Base-by-base conservation (phyloP, 2,329 filamentous ascomycete genomes). In the Gaeumannomyces tritici region DNA sequence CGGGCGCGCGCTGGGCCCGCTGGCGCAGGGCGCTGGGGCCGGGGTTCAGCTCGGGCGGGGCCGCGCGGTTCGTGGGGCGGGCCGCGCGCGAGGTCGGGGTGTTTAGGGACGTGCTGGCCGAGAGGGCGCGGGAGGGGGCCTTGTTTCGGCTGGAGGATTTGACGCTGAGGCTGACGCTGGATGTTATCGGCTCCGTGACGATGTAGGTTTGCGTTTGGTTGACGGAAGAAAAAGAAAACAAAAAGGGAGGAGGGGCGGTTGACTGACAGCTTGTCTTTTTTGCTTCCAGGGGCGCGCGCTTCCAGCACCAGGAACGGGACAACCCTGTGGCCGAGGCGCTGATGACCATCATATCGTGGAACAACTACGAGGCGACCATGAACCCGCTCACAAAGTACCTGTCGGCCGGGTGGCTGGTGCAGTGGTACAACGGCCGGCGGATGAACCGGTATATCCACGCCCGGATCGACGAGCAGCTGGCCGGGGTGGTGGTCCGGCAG, bases 1-100 rank as follows among this genome's bases (percentile, higher is more conserved):
- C 76, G 56, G 76, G 76, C 2, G 67, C 69, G 15, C 69, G 72
- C 55, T 78, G 76, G 76, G 75, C 73, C 64, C 64, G 61, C 60
- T 67, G 69, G 63, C 69, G 73, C 42, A 66, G 64, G 27, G 65
- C 73, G 31, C 74, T 77, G 65, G 74, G 73, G 62, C 72, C 71
- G 4, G 74, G 73, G 6, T 77, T 77, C 66, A 71, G 73, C 1
- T 65, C 68, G 7, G 69, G 67, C 59, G 73, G 75, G 63, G 63
- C 77, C 35, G 67, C 72, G 56, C 68, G 69, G 1, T 66, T 75
- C 11, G 66, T 75, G 13, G 73, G 73, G 1, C 66, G 64, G 18
- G 70, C 74, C 60, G 65, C 72, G 15, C 70, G 74, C 29, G 70
- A 72, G 62, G 68, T 66, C 31, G 64, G 66, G 60, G 66, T 69